Base-by-base conservation (phyloP, 768 basidiomycete genomes). In the Tubosaeta sp. region DNA sequence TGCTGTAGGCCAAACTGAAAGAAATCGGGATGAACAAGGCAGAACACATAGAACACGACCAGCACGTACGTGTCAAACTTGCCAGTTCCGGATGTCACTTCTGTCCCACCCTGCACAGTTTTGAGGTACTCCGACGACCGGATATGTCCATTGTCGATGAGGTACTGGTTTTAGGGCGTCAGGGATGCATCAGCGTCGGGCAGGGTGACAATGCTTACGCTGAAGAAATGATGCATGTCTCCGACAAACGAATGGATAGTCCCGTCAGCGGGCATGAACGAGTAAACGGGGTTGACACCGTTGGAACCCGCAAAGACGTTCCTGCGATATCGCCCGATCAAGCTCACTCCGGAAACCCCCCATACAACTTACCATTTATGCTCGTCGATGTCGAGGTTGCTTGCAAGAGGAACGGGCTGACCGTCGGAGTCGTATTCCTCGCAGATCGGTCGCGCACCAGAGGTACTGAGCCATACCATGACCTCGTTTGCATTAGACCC, bases 391-490 rank as follows among this genome's bases (percentile, higher is more conserved):
- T 59, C 59, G 42, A 86, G 55, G 54, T 70, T 71, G 0, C 3
- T 50, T 11, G 69, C 76, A 17, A 77, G 68, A 34, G 84, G 74
- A 26, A 71, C 59, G 1, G 83, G 72, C 5, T 73, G 63, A 5
- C 83, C 83, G 16, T 69, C 48, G 0, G 73, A 65, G 59, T 68
- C 66, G 62, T 83, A 85, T 0, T 56, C 17, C 17, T 70, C 65
- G 13, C 81, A 81, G 54, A 85, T 84, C 1, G 85, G 85, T 3
- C 75, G 75, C 4, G 83, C 76, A 56, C 79, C 78, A 70, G 65
- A 74, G 59, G 77, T 81, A 1, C 74, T 82, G 13, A 85, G 75
- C 85, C 84, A 85, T 53, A 86, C 66, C 84, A 86, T 86, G 58
- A 85, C 73, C 54, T 78, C 76, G 54, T 70, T 59, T 31, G 57